Conservation (phyloP, 2,329 filamentous ascomycete species). For the Thermothelomyces thermophilus region DNA sequence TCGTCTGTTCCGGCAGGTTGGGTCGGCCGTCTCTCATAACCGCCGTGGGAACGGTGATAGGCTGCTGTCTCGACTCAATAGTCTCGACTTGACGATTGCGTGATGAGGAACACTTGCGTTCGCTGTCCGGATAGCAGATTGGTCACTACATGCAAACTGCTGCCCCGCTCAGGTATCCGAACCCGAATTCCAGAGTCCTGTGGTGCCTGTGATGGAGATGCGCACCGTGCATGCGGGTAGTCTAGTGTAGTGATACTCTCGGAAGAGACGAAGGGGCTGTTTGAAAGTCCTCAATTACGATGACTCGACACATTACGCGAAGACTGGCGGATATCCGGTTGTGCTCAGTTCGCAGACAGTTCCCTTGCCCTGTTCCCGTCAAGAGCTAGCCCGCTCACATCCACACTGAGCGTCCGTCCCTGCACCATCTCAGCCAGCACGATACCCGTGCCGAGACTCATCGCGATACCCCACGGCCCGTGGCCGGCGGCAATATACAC, state of each 20-base stretch:
- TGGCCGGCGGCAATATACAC: conserved; percentile 68
- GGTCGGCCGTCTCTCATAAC: conserved; percentile 10
- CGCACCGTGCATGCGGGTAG: no score
- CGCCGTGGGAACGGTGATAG: not conserved
- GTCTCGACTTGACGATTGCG: no score
- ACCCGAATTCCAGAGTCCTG: no score
- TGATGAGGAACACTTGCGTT: not conserved
- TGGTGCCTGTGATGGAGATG: no score
- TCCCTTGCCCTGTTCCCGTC: not conserved
- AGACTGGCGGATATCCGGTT: no score
- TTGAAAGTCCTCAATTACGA: no score
- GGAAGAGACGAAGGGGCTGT: no score
- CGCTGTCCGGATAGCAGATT: not conserved
- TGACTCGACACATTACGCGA: no score
- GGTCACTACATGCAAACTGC: not conserved
- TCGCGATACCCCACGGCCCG: conserved; percentile 67
- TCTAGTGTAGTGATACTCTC: no score
- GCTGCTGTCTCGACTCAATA: not conserved
- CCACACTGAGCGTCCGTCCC: conserved; percentile 50
- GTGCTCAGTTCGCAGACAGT: not conserved
- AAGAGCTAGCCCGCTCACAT: conserved; percentile 46
- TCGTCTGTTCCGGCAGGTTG: conserved; percentile 5
- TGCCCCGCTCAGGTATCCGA: not conserved
- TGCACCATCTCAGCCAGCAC: conserved; percentile 65
- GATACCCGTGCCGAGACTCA: conserved; percentile 61